Conservation (phyloP, 768 basidiomycete species). For the Rhodotorula toruloides region DNA sequence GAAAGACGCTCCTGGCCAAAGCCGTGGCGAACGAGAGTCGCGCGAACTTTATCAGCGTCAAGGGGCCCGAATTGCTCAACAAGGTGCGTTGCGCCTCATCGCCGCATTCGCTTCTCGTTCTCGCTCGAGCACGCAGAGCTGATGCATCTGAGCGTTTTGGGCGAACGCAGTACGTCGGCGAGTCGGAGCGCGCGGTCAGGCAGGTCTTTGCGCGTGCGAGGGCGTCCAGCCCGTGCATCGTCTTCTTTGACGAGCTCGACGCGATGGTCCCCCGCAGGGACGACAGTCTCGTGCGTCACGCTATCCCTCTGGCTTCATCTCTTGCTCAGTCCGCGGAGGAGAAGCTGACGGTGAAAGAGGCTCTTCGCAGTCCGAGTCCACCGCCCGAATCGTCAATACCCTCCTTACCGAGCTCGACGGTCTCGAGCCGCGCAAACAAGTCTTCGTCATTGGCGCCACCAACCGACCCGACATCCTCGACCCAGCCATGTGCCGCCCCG, state of each 20-base stretch:
- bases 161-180: slow-evolving; percentile 75
- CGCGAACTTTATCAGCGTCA: slow-evolving; percentile 97
- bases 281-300: slow-evolving; percentile 66
- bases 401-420: slow-evolving; percentile 92
- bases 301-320: slow-evolving; percentile 1
- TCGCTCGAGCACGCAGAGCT: slow-evolving; percentile 15
- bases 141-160: not conserved
- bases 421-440: slow-evolving; percentile 49
- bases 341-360: too few species aligned
- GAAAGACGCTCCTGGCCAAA: slow-evolving; percentile 95
- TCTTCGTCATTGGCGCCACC: slow-evolving; percentile 93
- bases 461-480: slow-evolving; percentile 94
- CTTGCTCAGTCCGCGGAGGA: not conserved
- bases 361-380: slow-evolving; percentile 32
- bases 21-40: slow-evolving; percentile 93
- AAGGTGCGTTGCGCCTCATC: slow-evolving; percentile 59
- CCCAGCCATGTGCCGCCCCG: slow-evolving; percentile 80
- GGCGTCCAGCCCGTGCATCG: slow-evolving; percentile 88
- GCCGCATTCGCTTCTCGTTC: not conserved
- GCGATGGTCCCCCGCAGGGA: slow-evolving; percentile 85
- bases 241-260: slow-evolving; percentile 93
- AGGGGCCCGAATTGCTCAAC: slow-evolving; percentile 92
- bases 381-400: slow-evolving; percentile 78
- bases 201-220: slow-evolving; percentile 91
- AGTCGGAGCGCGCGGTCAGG: slow-evolving; percentile 89